Percentiles rank a stretch among this genome's conserved stretches.
Evolutionary conservation across 2,329 filamentous ascomycete species (phyloP).

Genomic region (Pseudonectria buxi): DNA sequence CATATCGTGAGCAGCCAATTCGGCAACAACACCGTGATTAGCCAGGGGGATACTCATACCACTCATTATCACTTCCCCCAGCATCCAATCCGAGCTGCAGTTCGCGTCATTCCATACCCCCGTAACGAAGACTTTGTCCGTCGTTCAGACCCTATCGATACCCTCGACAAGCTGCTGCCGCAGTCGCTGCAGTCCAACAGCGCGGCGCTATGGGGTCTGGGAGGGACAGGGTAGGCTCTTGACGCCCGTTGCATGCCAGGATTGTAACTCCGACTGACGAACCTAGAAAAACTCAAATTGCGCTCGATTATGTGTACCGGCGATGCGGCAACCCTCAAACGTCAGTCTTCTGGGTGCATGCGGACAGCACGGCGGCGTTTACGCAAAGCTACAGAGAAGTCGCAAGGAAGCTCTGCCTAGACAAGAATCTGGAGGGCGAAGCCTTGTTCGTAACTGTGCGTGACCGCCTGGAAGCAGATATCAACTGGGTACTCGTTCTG

Average conservation of each 20-base stretch:
- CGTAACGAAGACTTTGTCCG: conserved; percentile 11
- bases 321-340: conserved; percentile 14
- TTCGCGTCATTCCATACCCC: conserved; percentile 6
- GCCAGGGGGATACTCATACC: too few relatives aligned
- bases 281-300: conserved; percentile 31
- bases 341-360: conserved; percentile 33
- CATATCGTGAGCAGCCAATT: too few relatives aligned
- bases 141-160: conserved; percentile 1
- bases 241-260: not conserved
- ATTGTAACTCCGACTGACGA: not conserved
- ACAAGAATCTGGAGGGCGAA: conserved; percentile 9
- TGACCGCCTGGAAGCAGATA: conserved; percentile 8
- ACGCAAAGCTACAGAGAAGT: conserved; percentile 25
- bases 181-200: not conserved
- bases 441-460: conserved; percentile 15
- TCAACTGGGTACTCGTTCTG: conserved; percentile 25
- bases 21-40: too few relatives aligned
- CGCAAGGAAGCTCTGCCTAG: conserved; percentile 18
- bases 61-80: too few relatives aligned
- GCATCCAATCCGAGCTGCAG: not conserved
- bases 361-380: conserved; percentile 26
- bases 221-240: conserved; percentile 10
- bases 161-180: conserved; percentile 5
- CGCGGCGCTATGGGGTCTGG: conserved; percentile 10
- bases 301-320: conserved; percentile 28